phyloP scores from a whole-genome alignment of 1,284 basidiomycete species.

The Rhodotorula sp. region DNA sequence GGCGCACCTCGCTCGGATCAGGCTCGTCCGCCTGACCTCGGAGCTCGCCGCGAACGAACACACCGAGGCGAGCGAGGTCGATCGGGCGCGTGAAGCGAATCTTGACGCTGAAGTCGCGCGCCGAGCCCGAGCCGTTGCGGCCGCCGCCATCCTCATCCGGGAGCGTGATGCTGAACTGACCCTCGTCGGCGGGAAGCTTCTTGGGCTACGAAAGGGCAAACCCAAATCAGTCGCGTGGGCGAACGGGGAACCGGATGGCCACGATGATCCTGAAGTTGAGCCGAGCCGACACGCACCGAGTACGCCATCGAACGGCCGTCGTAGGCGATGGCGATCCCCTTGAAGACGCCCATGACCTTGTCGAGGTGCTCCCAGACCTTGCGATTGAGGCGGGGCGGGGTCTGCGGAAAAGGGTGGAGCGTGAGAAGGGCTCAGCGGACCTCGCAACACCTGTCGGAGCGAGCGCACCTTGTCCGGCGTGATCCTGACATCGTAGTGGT shows the following conservation, averaged over 20 bases:
- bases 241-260: background rate
- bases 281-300: constrained; percentile 4
- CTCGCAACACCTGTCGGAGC: background rate
- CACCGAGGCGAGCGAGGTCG: constrained; percentile 12
- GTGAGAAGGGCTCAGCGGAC: background rate
- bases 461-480: background rate
- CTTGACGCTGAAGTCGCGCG: constrained; percentile 14
- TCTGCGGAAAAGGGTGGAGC: background rate
- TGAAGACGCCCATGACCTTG: background rate
- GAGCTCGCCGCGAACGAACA: constrained; percentile 9
- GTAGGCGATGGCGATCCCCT: constrained; percentile 2
- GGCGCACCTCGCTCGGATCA: constrained; percentile 11
- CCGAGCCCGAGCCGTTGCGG: too few species aligned
- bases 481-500: constrained; percentile 6
- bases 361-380: constrained; percentile 1
- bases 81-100: constrained; percentile 19
- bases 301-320: constrained; percentile 23
- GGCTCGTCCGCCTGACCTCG: background rate
- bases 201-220: background rate
- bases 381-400: constrained; percentile 9
- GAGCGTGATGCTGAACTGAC: constrained; percentile 13
- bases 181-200: constrained; percentile 15
- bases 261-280: too few species aligned
- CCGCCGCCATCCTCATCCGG: constrained; percentile 17
- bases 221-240: background rate